Base-by-base conservation (phyloP, 768 basidiomycete species). In the Lactifluus echinatus region DNA sequence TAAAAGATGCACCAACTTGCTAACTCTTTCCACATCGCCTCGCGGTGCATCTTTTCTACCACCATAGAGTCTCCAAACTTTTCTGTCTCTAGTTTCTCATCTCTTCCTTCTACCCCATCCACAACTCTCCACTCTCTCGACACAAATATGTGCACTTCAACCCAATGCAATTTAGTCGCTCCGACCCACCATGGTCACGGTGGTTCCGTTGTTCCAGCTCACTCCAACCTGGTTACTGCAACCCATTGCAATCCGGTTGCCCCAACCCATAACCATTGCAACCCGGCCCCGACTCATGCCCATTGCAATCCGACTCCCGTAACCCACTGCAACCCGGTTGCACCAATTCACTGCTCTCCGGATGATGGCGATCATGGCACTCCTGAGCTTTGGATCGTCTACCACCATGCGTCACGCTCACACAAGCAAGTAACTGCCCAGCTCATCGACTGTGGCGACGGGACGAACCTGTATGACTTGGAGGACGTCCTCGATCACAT, bases 401-500 rank as follows among this genome's bases (percentile, higher is more conserved):
- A 77, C 69, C 73, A 76, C 62, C 73, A 77, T 61, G 71, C 70
- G 42, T 79, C 76, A 44, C 75, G 76, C 48, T 66, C 65, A 21
- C 68, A 71, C 65, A 71, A 70, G 60, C 71, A 74, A 8, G 65
- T 67, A 19, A 76, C 76, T 28, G 72, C 75, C 42, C 76, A 78
- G 65, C 74, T 78, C 67, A 68, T 79, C 56, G 77, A 77, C 59
- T 68, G 78, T 51, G 74, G 75, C 59, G 72, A 72, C 62, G 68
- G 73, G 57, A 70, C 71, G 39, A 66, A 71, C 57, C 68, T 79
- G 29, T 37, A 61, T 47, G 76, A 76, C 64, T 64, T 79, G 55
- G 77, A 79, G 63, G 77, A 78, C 55, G 73, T 79, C 11, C 71
- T 79, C 28, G 76, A 78, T 28, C 73, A 72, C 50, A 65, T 69